phyloP scores from a whole-genome alignment of 2,329 filamentous ascomycete genomes.

The Botrytis sinoallii region DNA sequence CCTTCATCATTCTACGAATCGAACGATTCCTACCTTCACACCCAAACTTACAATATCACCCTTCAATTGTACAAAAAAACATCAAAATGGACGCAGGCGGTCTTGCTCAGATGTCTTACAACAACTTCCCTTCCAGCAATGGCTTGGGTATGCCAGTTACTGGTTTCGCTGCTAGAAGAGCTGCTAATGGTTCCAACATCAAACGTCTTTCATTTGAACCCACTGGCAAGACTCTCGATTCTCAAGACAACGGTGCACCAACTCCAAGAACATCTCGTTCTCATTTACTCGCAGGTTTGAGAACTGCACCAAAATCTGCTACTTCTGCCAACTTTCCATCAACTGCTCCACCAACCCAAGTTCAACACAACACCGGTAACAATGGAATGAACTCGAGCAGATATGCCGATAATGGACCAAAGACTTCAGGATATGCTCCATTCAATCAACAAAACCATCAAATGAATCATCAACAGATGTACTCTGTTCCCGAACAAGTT shows the following conservation, averaged over 20 bases:
- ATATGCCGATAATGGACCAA: constrained; percentile 38
- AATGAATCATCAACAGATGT: constrained; percentile 54
- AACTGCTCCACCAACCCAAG: constrained; percentile 58
- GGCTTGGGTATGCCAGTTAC: constrained; percentile 73
- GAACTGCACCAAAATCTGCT: constrained; percentile 87
- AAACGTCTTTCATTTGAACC: constrained; percentile 82
- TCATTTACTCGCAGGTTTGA: constrained; percentile 86
- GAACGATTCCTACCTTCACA: constrained; percentile 4
- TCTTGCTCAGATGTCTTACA: constrained; percentile 99
- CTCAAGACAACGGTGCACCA: constrained; percentile 64
- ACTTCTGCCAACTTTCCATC: constrained; percentile 68
- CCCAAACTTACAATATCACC: background rate
- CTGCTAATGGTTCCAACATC: constrained; percentile 71
- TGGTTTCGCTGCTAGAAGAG: constrained; percentile 77
- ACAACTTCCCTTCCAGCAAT: constrained; percentile 67
- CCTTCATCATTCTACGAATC: background rate
- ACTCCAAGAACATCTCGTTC: constrained; percentile 93
- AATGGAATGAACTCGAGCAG: constrained; percentile 34
- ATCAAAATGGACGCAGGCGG: constrained; percentile 84
- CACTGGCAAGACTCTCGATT: constrained; percentile 61
- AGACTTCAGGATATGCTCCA: constrained; percentile 34
- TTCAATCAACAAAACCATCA: constrained; percentile 40
- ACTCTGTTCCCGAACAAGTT: constrained; percentile 78
- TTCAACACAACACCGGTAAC: constrained; percentile 36
- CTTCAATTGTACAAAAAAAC: constrained; percentile 29